Conservation (phyloP, 179 eudicot genomes). For the Dionaea muscipula region DNA sequence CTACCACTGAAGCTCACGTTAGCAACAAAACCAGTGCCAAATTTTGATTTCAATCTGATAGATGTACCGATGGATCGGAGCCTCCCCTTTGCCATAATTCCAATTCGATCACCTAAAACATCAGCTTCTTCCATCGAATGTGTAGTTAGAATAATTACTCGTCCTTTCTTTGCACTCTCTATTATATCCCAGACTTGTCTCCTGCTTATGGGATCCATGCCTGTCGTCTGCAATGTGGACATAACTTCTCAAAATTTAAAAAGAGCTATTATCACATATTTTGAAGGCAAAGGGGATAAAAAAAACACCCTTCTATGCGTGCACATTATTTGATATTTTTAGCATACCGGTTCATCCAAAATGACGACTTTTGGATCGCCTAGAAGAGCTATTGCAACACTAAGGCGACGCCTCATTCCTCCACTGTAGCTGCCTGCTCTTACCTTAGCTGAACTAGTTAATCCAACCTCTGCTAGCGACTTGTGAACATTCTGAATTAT, state of each 20-base stretch:
- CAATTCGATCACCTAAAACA: constrained; percentile 80
- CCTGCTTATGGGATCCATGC: constrained; percentile 95
- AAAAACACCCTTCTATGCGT: too few relatives aligned
- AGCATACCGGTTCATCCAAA: constrained; percentile 76
- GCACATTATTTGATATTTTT: constrained; percentile 6
- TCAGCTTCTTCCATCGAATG: constrained; percentile 99
- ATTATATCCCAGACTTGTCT: constrained; percentile 97
- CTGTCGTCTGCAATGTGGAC: constrained; percentile 55
- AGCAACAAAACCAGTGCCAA: constrained; percentile 83
- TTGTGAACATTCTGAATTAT: constrained; percentile 41
- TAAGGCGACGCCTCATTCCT: constrained; percentile 95
- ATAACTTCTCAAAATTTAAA: not conserved
- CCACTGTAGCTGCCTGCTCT: constrained; percentile 91
- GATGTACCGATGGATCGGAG: constrained; percentile 95
- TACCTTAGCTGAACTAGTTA: constrained; percentile 57
- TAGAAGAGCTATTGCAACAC: constrained; percentile 87
- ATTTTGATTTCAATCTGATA: constrained; percentile 69
- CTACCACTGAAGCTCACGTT: constrained; percentile 56
- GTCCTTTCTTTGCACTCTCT: constrained; percentile 73
- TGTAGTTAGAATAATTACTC: constrained; percentile 78
- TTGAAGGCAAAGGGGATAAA: too few relatives aligned
- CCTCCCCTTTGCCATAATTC: constrained; percentile 95
- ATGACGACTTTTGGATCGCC: constrained; percentile 90
- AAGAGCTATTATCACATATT: too few relatives aligned
- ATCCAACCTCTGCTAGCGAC: constrained; percentile 61